Base-by-base conservation (phyloP, 176 grass and related monocot species). In the Guadua angustifolia region DNA sequence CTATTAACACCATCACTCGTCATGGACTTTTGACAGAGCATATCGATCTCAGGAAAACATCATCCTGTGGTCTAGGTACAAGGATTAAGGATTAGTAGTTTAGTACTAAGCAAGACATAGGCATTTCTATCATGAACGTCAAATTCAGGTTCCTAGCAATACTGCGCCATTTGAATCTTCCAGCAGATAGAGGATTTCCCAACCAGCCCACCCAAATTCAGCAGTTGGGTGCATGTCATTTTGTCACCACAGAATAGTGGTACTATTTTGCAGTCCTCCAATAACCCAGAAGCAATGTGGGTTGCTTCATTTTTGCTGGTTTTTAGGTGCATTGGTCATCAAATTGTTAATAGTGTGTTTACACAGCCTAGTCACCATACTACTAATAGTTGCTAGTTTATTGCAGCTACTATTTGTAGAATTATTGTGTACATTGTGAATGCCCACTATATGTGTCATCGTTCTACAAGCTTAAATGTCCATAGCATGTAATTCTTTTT, bases 121-220 rank as follows among this genome's bases (percentile, higher is more conserved):
- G 42, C 46, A 17, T 5, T 56, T 81, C 24, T 6, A 26, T 81
- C 32, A 38, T 52, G 63, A 29, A 8, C 14, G 12, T 52, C 56
- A 10, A 63, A 73, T 16, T 24, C 19, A 50, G 29, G 69, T 62
- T 74, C 69, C 69, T 64, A 22, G 14, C 47, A 22, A 36, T 63
- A 64, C 6, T 36, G 40, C 16, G 5, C 4, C 21, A 49, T 36
- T 15, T 13, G 17, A 79, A 51, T 21, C 2, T 0, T 71, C 8
- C 1, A 4, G 33, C 7, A 67, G 4, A 13, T 47, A 24, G 69
- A 24, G 40, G 42, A 63, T 50, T 22, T 51, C 55, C 24, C 36
- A 82, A 82, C 61, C 25, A 33, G 33, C 6, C 53, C 14, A n/a
- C 68, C 29, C 3, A 62, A 73, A 62, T 82, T 42, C 69, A 49